Evolutionary conservation across 2,329 filamentous ascomycete genomes (phyloP), one percentile per base, ranked within the genome.

Genomic region (Teratosphaeria viscida): DNA sequence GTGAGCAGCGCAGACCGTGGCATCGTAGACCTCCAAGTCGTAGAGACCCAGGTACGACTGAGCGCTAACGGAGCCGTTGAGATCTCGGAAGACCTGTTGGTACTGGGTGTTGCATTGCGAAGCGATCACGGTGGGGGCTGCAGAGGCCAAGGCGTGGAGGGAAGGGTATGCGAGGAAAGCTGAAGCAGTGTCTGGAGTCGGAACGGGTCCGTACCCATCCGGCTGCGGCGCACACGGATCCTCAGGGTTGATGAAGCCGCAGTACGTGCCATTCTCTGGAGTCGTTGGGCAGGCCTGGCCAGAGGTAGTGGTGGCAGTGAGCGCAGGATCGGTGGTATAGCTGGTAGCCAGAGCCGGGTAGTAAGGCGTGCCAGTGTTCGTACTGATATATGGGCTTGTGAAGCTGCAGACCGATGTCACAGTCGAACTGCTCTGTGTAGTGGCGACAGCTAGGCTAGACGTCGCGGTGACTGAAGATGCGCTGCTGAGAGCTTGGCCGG

Each of bases 231-330:
- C 43, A 19, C 43, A 49, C 16, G 43, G 43, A 10, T 49, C 43
- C 19, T 49, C 53, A 3, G 55, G 55, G 55, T 56, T 56, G 34
- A 56, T 56, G 32, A 56, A 56, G 29, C 55, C 55, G 34, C 55
- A 56, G 55, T 56, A 56, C 8, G 55, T 56, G 27, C 55, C 55
- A 52, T 27, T 19, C 23, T 56, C 55, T 11, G 55, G 55, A 39
- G 12, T 61, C 6, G 66, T 72, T 7, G 68, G 62, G 63, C 70
- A 73, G 26, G 67, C 58, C n/a, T 65, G 59, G 32, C 56, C 61
- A 8, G 67, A 63, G 29, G 66, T 68, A 56, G 55, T 54, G 3
- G 61, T 60, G 6, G 61, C 62, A n/a, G 65, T 58, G 10, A 66
- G 52, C 2, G 64, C 65, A 49, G 65, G 65, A 53, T 66, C 62